A percentile compares a stretch with the other conserved stretches of the same genome.
phyloP scores from a whole-genome alignment of 441 rosid species.

The Arabidopsis lyrata region DNA sequence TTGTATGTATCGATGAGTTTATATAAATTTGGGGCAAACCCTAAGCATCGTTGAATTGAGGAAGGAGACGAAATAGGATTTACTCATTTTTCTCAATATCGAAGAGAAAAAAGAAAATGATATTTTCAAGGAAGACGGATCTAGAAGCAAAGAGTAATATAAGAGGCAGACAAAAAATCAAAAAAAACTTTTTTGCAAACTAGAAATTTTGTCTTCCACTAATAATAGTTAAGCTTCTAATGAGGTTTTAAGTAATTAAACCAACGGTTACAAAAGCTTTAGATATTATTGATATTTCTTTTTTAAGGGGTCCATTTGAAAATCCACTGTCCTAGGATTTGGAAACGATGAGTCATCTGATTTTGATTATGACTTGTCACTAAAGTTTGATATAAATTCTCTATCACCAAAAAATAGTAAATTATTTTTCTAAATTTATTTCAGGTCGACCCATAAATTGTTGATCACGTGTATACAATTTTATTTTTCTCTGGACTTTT shows the following conservation, averaged over 20 bases:
- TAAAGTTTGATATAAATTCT: slow-evolving; percentile 20
- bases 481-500: slow-evolving; percentile 25
- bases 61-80: slow-evolving; percentile 6
- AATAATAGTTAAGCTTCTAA: slow-evolving; percentile 25
- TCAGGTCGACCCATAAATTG: slow-evolving; percentile 28
- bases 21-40: slow-evolving; percentile 33
- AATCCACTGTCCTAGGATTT: slow-evolving; percentile 13
- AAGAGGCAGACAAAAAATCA: slow-evolving; percentile 13
- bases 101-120: not conserved
- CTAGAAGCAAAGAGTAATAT: slow-evolving; percentile 24
- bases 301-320: slow-evolving; percentile 5
- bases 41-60: slow-evolving; percentile 32
- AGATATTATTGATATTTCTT: not conserved
- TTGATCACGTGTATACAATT: slow-evolving; percentile 17
- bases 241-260: not conserved
- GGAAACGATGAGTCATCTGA: slow-evolving; percentile 24
- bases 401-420: not conserved
- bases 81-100: not conserved
- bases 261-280: slow-evolving; percentile 7
- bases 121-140: slow-evolving; percentile 21
- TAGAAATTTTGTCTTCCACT: slow-evolving; percentile 4
- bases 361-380: slow-evolving; percentile 22
- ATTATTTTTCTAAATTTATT: not conserved
- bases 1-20: slow-evolving; percentile 33
- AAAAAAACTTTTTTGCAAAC: not conserved